Evolutionary conservation across 768 basidiomycete species (phyloP).

Genomic region (Lactarius sanguifluus): DNA sequence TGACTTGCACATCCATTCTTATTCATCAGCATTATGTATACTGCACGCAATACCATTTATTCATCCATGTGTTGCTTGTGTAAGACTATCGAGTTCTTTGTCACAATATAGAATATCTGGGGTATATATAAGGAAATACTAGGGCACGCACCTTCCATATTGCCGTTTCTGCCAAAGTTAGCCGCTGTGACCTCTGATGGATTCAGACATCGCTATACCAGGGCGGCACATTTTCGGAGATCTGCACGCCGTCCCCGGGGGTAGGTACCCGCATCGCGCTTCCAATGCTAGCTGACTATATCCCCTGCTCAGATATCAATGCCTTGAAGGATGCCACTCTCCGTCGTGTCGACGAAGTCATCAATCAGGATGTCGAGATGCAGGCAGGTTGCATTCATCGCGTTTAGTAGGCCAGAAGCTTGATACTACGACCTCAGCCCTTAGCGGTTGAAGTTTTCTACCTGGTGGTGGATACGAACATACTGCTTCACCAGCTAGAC

Average conservation of each 20-base stretch:
- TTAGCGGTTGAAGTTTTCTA: constrained; percentile 37
- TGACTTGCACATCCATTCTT: constrained; percentile 19
- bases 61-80: constrained; percentile 6
- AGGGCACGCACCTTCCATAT: not conserved
- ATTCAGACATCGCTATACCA: not conserved
- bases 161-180: not conserved
- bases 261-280: not conserved
- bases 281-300: not conserved
- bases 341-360: constrained; percentile 51
- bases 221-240: not conserved
- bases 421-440: constrained; percentile 9
- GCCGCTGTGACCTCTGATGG: not conserved
- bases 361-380: constrained; percentile 74
- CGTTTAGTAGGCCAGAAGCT: not conserved
- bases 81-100: constrained; percentile 10
- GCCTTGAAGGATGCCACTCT: constrained; percentile 42
- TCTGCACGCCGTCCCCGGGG: not conserved
- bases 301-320: not conserved
- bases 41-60: constrained; percentile 27
- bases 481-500: constrained; percentile 67
- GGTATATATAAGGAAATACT: constrained; percentile 6
- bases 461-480: constrained; percentile 77
- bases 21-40: constrained; percentile 27
- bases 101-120: not conserved
- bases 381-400: constrained; percentile 42